Base-by-base conservation (phyloP, 345 rosid genomes). In the Brassica cretica region DNA sequence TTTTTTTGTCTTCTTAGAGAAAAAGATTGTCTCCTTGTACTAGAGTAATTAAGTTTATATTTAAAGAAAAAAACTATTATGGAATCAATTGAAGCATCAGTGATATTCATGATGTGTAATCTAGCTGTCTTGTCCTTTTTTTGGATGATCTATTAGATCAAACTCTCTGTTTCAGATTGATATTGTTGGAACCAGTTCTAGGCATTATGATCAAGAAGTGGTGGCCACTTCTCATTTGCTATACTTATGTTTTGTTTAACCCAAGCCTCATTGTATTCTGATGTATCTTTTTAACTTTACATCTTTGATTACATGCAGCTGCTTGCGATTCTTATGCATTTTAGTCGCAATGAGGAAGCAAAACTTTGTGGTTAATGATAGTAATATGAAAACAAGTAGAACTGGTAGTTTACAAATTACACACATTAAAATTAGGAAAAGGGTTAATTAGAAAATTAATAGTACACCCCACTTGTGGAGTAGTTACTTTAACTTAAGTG, bases 381-480 rank as follows among this genome's bases (percentile, higher is more conserved):
- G 39, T 59, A 29, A 29, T 44, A 60, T 19, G 76, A 56, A 66
- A 72, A 9, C 8, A 72, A 27, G 21, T 53, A 39, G 8, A 55
- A 63, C 5, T 30, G 25, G 12, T 39, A 14, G 70, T 33, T 60
- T 46, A 78, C 69, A 73, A 9, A 78, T 73, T 59, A 78, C 69
- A 73, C 32, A 73, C 1, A 59, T 59, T 3, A 24, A 33, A 2
- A 44, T 19, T 5, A 51, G 19, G 70, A 37, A 72, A 79, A 73
- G 82, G 74, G 82, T 79, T 68, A 79, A 79, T 73, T 79, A 79
- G 41, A 6, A 51, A 33, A 73, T 67, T 60, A 68, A 73, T 49
- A 11, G 11, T 67, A 32, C 69, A 73, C 64, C 39, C 15, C 21
- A 66, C 21, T 49, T 60, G 30, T 78, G 35, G 39, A 33, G 51